Evolutionary conservation across 495 filamentous ascomycete genomes (phyloP), one percentile per base, ranked within the genome.

Genomic region (Diplogelasinospora grovesii): DNA sequence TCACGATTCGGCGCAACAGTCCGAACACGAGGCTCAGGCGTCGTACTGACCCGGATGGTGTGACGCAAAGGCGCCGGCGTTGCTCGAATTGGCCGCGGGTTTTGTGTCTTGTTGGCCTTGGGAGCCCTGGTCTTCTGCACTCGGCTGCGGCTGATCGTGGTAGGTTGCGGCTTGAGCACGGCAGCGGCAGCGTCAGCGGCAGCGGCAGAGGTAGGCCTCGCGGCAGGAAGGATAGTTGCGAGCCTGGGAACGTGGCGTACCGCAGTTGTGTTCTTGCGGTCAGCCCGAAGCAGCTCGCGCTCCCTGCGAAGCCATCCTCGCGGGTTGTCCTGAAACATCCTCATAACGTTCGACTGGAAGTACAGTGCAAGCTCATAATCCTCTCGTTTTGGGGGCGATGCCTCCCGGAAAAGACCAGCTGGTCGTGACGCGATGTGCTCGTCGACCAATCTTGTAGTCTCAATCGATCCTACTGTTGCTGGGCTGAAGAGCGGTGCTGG

Each of bases 331-430:
- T 66, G 70, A 59, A 72, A 86, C 39, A 66, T 66, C 36, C 74
- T 61, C 22, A 77, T 69, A 21, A 83, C 73, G 34, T 78, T 73
- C 14, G 82, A 78, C 36, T 79, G 74, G 61, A 84, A 85, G 34
- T 72, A 74, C 16, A 89, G 59, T 1, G 76, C 75, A 30, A 86
- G 51, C 28, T 77, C 61, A 55, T 89, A 89, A 46, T 89, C 83
- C 45, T 82, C 79, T 18, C 66, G 68, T 3, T 73, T 75, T 13
- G 85, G 85, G 38, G 81, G 82, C 41, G 77, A 73, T 14, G 71
- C 53, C 39, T 49, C 73, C 41, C 73, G 72, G 47, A 76, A 70
- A 10, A 78, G 71, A 24, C 63, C 54, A 20, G 66, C 64, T 45
- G 79, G 74, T 31, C 81, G 72, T n/a, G 74, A 72, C 36, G 73